Conservation (phyloP, 257 asterid species). For the Nicotiana tabacum region DNA sequence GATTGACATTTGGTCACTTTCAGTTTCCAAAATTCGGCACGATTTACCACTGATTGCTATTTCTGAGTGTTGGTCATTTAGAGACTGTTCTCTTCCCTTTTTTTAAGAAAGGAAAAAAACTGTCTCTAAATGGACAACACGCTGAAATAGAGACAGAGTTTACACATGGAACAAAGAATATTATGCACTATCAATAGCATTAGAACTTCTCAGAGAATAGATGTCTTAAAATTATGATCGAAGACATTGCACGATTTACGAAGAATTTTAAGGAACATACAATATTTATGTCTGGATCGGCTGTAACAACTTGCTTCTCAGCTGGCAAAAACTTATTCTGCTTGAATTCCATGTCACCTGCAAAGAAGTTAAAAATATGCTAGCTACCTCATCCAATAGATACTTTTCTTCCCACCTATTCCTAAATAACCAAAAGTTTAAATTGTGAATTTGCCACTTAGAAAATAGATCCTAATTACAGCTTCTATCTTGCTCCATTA, state of each 20-base stretch:
- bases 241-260: background rate
- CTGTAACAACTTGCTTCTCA: slow-evolving; percentile 87
- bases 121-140: background rate
- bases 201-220: background rate
- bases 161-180: background rate
- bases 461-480: background rate
- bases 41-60: background rate
- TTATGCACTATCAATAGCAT: background rate
- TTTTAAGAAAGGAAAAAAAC: background rate
- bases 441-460: background rate
- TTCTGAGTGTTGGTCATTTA: background rate
- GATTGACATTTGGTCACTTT: background rate
- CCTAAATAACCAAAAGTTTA: background rate
- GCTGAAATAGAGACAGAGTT: background rate
- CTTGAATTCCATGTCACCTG: slow-evolving; percentile 99
- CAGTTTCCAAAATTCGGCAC: background rate
- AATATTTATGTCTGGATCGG: slow-evolving; percentile 78
- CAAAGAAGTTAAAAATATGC: slow-evolving; percentile 9
- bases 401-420: background rate
- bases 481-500: background rate
- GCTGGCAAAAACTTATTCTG: slow-evolving; percentile 92
- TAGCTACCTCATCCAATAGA: background rate
- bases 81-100: background rate
- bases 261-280: slow-evolving; percentile 35
- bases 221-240: background rate